These are phyloP conservation scores for Capsella bursapastoris DNA, from an alignment of 345 rosid genomes.

Conservation along the genomic window DNA sequence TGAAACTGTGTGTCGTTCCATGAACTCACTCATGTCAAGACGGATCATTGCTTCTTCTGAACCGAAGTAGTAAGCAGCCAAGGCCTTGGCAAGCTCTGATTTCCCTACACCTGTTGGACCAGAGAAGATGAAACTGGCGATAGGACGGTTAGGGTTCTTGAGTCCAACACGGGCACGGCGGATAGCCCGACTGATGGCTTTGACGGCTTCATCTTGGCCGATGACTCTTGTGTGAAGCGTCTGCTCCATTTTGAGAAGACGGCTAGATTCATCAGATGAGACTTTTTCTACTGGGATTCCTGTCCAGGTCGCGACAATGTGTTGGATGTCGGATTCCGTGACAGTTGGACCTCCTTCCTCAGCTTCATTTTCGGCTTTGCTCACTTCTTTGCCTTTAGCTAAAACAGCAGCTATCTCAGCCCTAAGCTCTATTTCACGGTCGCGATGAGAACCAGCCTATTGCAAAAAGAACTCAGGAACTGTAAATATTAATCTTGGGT, in stretches of 20 bases:
- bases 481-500: constrained; percentile 7
- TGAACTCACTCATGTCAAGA: constrained; percentile 99
- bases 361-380: constrained; percentile 89
- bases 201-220: constrained; percentile 99
- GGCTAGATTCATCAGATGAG: constrained; percentile 91
- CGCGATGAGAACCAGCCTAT: constrained; percentile 96
- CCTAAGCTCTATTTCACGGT: constrained; percentile 93
- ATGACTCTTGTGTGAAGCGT: constrained; percentile 88
- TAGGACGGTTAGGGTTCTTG: constrained; percentile 92
- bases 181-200: constrained; percentile 93
- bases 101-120: constrained; percentile 99
- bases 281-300: constrained; percentile 99
- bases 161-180: constrained; percentile 99
- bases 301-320: constrained; percentile 93
- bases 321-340: constrained; percentile 88
- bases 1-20: constrained; percentile 97
- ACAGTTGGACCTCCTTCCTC: constrained; percentile 88
- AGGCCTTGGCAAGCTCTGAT: constrained; percentile 94
- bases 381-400: constrained; percentile 93
- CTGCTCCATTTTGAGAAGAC: constrained; percentile 94
- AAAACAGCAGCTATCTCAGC: constrained; percentile 82
- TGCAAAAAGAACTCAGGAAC: constrained; percentile 25
- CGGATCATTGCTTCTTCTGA: constrained; percentile 98
- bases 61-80: constrained; percentile 95
- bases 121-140: constrained; percentile 98